These are phyloP conservation scores for Linum tenue DNA, from an alignment of 345 rosid genomes.

Conservation along the genomic window DNA sequence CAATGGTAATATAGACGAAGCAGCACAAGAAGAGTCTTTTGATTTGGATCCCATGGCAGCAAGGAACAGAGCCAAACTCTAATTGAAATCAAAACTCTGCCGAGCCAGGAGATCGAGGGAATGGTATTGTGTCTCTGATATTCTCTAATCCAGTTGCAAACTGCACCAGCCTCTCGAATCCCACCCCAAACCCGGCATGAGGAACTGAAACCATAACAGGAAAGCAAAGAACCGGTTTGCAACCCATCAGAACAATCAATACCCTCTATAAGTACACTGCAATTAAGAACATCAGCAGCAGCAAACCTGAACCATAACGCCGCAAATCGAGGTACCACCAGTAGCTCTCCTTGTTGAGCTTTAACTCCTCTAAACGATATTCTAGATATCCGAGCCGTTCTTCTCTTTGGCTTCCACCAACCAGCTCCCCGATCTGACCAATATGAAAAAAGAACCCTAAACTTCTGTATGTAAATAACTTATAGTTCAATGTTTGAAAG, in stretches of 20 bases:
- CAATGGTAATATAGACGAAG: neutral
- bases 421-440: slow-evolving; percentile 78
- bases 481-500: too few relatives aligned
- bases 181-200: slow-evolving; percentile 92
- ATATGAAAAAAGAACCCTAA: slow-evolving; percentile 4
- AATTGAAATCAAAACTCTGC: slow-evolving; percentile 51
- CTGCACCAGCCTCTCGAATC: slow-evolving; percentile 94
- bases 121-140: slow-evolving; percentile 88
- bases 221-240: neutral
- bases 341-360: slow-evolving; percentile 69
- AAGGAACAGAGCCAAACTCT: neutral
- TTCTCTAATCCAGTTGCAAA: slow-evolving; percentile 91
- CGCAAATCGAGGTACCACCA: slow-evolving; percentile 99
- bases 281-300: neutral
- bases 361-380: slow-evolving; percentile 65
- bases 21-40: neutral
- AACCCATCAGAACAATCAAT: neutral
- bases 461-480: neutral
- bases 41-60: neutral
- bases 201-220: slow-evolving; percentile 45
- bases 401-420: slow-evolving; percentile 99
- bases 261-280: neutral
- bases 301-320: slow-evolving; percentile 89
- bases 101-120: slow-evolving; percentile 85
- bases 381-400: slow-evolving; percentile 80